phyloP scores from a whole-genome alignment of 352 stramenopile genomes.

The Phytophthora foliorum region DNA sequence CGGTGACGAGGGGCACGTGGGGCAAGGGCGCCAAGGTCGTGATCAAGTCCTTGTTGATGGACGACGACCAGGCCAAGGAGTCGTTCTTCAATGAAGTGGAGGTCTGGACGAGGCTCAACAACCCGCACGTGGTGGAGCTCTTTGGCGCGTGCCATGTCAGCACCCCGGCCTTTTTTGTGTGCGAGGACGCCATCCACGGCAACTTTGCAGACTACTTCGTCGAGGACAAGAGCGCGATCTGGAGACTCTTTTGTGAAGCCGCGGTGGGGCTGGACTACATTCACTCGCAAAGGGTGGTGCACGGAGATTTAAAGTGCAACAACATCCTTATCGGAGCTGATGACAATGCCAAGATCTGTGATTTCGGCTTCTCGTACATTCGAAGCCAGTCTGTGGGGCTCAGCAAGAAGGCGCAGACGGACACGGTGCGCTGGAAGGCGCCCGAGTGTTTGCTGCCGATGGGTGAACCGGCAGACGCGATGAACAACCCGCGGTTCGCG shows the following conservation, averaged over 20 bases:
- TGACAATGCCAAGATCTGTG: constrained; percentile 44
- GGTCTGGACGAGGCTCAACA: constrained; percentile 46
- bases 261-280: constrained; percentile 74
- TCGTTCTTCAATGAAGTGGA: constrained; percentile 51
- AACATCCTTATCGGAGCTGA: constrained; percentile 79
- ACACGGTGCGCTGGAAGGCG: constrained; percentile 45
- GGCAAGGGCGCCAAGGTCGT: constrained; percentile 42
- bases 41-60: constrained; percentile 49
- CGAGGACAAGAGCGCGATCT: constrained; percentile 31
- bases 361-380: constrained; percentile 52
- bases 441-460: constrained; percentile 44
- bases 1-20: constrained; percentile 30
- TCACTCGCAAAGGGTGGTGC: constrained; percentile 70
- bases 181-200: constrained; percentile 39
- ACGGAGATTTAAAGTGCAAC: constrained; percentile 90
- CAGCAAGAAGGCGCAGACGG: constrained; percentile 33
- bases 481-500: constrained; percentile 38
- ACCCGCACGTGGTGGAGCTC: constrained; percentile 53
- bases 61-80: constrained; percentile 35
- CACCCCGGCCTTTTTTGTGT: constrained; percentile 45
- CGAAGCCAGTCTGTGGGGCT: constrained; percentile 44
- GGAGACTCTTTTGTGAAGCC: constrained; percentile 44
- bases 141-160: constrained; percentile 65
- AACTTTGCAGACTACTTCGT: constrained; percentile 45
- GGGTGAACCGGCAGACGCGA: constrained; percentile 16